A percentile compares a stretch with the other conserved stretches of the same genome.
Conservation (phyloP, 2,329 filamentous ascomycete genomes). For the Mycosphaerelloides madeirae region DNA sequence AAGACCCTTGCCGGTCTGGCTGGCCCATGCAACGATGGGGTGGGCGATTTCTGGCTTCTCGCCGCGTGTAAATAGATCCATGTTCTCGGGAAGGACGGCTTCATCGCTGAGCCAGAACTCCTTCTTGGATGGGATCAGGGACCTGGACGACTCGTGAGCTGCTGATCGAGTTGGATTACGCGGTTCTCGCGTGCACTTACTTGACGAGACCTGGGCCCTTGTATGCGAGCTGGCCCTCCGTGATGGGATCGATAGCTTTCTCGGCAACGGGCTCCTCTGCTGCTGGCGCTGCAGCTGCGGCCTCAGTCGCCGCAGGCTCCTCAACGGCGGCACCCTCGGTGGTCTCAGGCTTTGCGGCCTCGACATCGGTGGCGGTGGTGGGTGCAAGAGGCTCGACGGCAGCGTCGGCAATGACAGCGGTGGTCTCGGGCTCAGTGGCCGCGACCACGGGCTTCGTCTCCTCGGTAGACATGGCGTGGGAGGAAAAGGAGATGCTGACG, state of each 20-base stretch:
- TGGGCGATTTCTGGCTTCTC: slow-evolving; percentile 81
- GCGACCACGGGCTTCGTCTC: slow-evolving; percentile 12
- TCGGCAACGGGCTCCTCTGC: slow-evolving; percentile 41
- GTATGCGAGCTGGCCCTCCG: slow-evolving; percentile 82
- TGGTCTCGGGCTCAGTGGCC: slow-evolving; percentile 25
- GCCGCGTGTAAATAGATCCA: slow-evolving; percentile 73
- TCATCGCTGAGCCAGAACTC: slow-evolving; percentile 69
- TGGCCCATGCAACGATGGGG: slow-evolving; percentile 80
- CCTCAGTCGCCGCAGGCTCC: slow-evolving; percentile 12
- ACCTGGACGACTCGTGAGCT: slow-evolving; percentile 49
- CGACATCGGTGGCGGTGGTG: slow-evolving; percentile 28
- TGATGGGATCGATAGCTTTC: slow-evolving; percentile 60
- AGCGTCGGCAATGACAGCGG: slow-evolving; percentile 32
- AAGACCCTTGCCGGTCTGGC: slow-evolving; percentile 90
- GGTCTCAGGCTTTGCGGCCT: slow-evolving; percentile 39
- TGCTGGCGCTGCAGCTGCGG: slow-evolving; percentile 36
- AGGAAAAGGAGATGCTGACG: background rate
- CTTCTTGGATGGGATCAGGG: slow-evolving; percentile 85
- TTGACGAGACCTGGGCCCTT: slow-evolving; percentile 87
- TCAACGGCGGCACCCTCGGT: slow-evolving; percentile 23
- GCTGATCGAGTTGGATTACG: background rate
- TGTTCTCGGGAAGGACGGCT: slow-evolving; percentile 66
- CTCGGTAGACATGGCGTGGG: slow-evolving; percentile 25
- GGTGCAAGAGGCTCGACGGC: slow-evolving; percentile 35
- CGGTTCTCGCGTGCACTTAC: slow-evolving; percentile 51